A percentile compares a stretch with the other conserved stretches of the same genome.
phyloP scores from a whole-genome alignment of 768 basidiomycete genomes.

The Rickenella mellea region DNA sequence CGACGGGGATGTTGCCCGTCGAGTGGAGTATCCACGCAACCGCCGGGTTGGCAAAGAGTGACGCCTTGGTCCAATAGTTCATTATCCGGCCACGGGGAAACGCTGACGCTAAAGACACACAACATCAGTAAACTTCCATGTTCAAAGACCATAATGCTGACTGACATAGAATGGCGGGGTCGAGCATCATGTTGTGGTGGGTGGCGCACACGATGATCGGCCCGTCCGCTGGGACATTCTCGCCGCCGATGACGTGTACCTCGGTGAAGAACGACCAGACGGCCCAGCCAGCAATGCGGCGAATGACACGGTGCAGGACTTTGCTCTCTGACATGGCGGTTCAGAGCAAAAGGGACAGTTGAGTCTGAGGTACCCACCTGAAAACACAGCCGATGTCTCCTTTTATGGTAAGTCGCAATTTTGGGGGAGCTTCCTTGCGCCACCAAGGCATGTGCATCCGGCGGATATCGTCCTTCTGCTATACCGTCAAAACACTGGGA shows the following conservation, averaged over 20 bases:
- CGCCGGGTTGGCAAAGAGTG: constrained; percentile 73
- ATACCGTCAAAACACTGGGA: too few relatives aligned
- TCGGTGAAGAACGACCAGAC: constrained; percentile 84
- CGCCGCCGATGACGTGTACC: constrained; percentile 76
- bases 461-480: too few relatives aligned
- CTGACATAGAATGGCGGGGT: constrained; percentile 75
- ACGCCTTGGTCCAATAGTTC: constrained; percentile 92
- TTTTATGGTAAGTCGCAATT: too few relatives aligned
- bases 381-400: too few relatives aligned
- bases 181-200: constrained; percentile 95
- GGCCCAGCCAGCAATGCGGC: constrained; percentile 61
- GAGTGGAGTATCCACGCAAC: constrained; percentile 67
- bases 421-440: too few relatives aligned
- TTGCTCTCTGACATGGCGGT: constrained; percentile 23
- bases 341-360: too few relatives aligned
- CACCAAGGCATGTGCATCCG: too few relatives aligned
- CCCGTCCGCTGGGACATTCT: constrained; percentile 79
- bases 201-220: constrained; percentile 94
- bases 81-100: constrained; percentile 78
- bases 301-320: constrained; percentile 60
- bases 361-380: too few relatives aligned
- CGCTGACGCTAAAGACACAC: constrained; percentile 46
- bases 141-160: constrained; percentile 12
- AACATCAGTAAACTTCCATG: constrained; percentile 13
- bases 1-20: constrained; percentile 97